Percentiles rank a stretch among this genome's conserved stretches.
These are phyloP conservation scores for Coffea humblotiana DNA, from an alignment of 305 asterid genomes.

Conservation along the genomic window DNA sequence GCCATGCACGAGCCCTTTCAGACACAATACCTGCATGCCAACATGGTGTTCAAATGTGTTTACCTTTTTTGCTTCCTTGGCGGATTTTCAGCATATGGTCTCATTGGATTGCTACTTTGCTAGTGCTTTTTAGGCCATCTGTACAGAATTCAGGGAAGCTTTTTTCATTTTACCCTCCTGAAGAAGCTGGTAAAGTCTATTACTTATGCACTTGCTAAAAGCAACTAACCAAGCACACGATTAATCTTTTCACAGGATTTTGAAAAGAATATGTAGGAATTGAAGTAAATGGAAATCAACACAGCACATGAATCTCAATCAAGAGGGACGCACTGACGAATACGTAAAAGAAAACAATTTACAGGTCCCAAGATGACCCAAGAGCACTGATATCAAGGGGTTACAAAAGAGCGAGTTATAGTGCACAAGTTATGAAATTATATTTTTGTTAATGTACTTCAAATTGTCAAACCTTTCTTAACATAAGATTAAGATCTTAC, in stretches of 20 bases:
- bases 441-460: too few relatives aligned
- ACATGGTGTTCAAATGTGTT: neutral
- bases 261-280: neutral
- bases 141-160: neutral
- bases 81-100: neutral
- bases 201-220: neutral
- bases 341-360: too few relatives aligned
- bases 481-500: neutral
- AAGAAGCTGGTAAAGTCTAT: neutral
- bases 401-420: too few relatives aligned
- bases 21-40: neutral
- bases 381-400: too few relatives aligned
- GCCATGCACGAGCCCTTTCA: too few relatives aligned
- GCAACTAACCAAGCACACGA: neutral
- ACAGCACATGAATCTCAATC: neutral
- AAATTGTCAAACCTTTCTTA: neutral
- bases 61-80: neutral
- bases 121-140: neutral
- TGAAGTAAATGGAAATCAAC: neutral
- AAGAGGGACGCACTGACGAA: too few relatives aligned
- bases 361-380: too few relatives aligned
- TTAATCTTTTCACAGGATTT: neutral
- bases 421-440: too few relatives aligned
- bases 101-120: neutral
- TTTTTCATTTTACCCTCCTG: neutral